phyloP scores from a whole-genome alignment of 176 grass and related monocot species.

The Rhipidocladum racemiflorum region DNA sequence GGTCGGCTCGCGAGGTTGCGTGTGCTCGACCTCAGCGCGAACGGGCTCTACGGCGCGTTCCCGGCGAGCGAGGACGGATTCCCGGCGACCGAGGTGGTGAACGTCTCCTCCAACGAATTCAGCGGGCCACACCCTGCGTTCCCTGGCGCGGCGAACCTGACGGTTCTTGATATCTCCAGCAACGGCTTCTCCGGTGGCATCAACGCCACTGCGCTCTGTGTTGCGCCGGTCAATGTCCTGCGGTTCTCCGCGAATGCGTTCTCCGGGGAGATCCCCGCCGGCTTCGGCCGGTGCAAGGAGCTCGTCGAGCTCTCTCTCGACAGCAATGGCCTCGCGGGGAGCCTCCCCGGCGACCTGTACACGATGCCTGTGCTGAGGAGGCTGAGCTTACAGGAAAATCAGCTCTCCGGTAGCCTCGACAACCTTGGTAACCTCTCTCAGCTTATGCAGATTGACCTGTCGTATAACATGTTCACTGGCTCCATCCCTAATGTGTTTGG shows the following conservation, averaged over 20 bases:
- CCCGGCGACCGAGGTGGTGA: conserved; percentile 51
- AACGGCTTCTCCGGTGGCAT: conserved; percentile 62
- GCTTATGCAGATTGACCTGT: conserved; percentile 68
- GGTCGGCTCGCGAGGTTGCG: conserved; percentile 39
- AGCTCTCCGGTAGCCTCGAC: conserved; percentile 46
- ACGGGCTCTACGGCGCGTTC: conserved; percentile 56
- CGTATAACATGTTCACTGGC: conserved; percentile 57
- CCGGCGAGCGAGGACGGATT: conserved; percentile 30
- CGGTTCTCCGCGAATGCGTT: conserved; percentile 61
- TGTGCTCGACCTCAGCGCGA: conserved; percentile 75
- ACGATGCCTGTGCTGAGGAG: conserved; percentile 34
- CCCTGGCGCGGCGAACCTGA: conserved; percentile 49
- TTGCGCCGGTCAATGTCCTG: conserved; percentile 41
- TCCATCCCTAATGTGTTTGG: conserved; percentile 74
- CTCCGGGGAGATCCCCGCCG: conserved; percentile 47
- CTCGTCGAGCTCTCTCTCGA: conserved; percentile 65
- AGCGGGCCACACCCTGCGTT: conserved; percentile 56
- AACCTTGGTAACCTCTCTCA: conserved; percentile 60
- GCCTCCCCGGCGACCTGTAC: conserved; percentile 66
- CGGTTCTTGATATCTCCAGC: conserved; percentile 42
- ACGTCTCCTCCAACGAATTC: conserved; percentile 75
- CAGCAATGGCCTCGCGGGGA: conserved; percentile 53
- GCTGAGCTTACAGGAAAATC: conserved; percentile 60
- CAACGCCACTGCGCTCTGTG: conserved; percentile 46
- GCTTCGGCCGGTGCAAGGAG: conserved; percentile 44